Percentiles rank a stretch among this genome's conserved stretches.
Conservation (phyloP, 108 stramenopile species). For the Skeletonema tropicum region DNA sequence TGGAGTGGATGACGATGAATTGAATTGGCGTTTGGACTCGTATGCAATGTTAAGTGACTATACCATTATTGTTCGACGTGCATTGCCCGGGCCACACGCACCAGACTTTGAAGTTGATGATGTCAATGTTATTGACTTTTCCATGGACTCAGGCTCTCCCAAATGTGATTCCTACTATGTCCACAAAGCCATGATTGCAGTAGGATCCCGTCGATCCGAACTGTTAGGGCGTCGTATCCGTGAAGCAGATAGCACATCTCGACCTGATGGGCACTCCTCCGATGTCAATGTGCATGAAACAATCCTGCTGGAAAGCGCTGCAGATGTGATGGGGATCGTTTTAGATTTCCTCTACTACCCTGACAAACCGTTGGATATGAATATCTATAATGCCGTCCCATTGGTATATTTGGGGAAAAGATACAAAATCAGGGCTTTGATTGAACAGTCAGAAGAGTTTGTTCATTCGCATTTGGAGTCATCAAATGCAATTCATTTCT, state of each 20-base stretch:
- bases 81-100: conserved; percentile 35
- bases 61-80: conserved; percentile 47
- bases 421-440: conserved; percentile 45
- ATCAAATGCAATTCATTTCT: conserved; percentile 35
- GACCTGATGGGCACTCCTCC: conserved; percentile 36
- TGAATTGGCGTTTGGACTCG: conserved; percentile 54
- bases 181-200: conserved; percentile 53
- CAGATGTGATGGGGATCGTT: conserved; percentile 35
- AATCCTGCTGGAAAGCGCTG: conserved; percentile 42
- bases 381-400: conserved; percentile 45
- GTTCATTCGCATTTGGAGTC: conserved; percentile 33
- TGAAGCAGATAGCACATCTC: conserved; percentile 31
- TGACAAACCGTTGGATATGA: conserved; percentile 34
- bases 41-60: conserved; percentile 43
- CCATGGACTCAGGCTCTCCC: conserved; percentile 23
- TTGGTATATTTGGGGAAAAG: conserved; percentile 43
- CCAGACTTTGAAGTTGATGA: conserved; percentile 43
- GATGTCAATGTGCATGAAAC: conserved; percentile 45
- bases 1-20: conserved; percentile 45
- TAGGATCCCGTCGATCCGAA: conserved; percentile 42
- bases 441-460: conserved; percentile 34
- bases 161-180: conserved; percentile 39
- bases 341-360: conserved; percentile 49
- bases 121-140: conserved; percentile 28
- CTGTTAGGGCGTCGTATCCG: conserved; percentile 44